A percentile compares a stretch with the other conserved stretches of the same genome.
These are phyloP conservation scores for Aleurites moluccanus DNA, from an alignment of 441 rosid genomes.

Conservation along the genomic window DNA sequence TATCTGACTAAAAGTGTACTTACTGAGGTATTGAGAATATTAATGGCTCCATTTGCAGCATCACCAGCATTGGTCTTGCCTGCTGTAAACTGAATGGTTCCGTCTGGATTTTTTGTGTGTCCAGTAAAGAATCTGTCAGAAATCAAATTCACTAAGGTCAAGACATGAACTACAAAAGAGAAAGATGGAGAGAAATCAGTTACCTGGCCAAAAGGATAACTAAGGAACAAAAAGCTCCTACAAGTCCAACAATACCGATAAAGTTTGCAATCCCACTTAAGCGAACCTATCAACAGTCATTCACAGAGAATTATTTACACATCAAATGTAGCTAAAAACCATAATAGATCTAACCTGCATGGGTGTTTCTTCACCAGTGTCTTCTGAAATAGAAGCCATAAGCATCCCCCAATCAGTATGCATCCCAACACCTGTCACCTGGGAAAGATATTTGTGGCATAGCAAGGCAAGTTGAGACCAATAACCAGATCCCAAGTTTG, in stretches of 20 bases:
- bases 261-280: constrained; percentile 95
- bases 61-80: constrained; percentile 61
- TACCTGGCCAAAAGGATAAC: constrained; percentile 86
- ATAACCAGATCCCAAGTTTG: not conserved
- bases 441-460: constrained; percentile 12
- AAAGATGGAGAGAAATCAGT: not conserved
- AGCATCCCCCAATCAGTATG: constrained; percentile 98
- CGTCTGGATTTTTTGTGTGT: constrained; percentile 49
- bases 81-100: constrained; percentile 46
- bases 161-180: not conserved
- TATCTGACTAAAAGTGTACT: not conserved
- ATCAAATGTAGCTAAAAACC: not conserved
- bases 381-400: constrained; percentile 96
- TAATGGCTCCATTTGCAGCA: constrained; percentile 27
- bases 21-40: not conserved
- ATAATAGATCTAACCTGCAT: constrained; percentile 60
- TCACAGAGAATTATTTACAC: constrained; percentile 18
- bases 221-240: constrained; percentile 79
- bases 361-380: constrained; percentile 98
- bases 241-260: constrained; percentile 85
- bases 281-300: constrained; percentile 60
- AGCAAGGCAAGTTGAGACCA: not conserved
- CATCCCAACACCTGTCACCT: constrained; percentile 93
- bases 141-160: constrained; percentile 16
- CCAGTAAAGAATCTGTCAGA: constrained; percentile 77